These are phyloP conservation scores for Phytophthora kernoviae DNA, from an alignment of 352 stramenopile genomes.

Conservation along the genomic window DNA sequence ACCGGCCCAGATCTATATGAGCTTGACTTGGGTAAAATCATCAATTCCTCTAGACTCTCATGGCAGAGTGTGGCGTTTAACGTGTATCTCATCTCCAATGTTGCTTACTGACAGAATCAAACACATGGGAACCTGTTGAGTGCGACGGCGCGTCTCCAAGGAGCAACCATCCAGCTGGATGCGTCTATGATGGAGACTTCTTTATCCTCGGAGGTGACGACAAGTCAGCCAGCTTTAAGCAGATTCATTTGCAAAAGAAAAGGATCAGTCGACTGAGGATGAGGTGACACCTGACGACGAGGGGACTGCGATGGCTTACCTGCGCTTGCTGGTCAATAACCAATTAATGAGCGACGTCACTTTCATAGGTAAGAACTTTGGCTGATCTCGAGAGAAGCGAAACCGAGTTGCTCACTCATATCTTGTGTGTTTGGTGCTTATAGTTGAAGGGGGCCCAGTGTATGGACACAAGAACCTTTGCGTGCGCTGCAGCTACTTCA, in stretches of 20 bases:
- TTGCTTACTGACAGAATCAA: conserved; percentile 47
- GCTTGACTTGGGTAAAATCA: conserved; percentile 74
- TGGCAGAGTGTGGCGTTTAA: background rate
- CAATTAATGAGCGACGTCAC: conserved; percentile 87
- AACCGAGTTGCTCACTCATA: background rate
- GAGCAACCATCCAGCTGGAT: conserved; percentile 93
- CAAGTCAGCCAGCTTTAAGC: conserved; percentile 91
- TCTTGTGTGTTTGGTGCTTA: conserved; percentile 1
- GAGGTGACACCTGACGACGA: conserved; percentile 31
- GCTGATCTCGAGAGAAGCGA: no score
- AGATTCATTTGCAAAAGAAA: conserved; percentile 87
- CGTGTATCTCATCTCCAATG: conserved; percentile 7
- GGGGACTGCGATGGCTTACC: conserved; percentile 69
- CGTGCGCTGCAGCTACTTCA: conserved; percentile 95
- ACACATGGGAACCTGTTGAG: conserved; percentile 63
- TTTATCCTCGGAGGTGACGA: conserved; percentile 96
- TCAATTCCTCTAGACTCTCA: no score
- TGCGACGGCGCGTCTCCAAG: conserved; percentile 70
- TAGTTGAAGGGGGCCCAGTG: conserved; percentile 84
- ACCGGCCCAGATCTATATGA: conserved; percentile 96
- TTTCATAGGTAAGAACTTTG: conserved; percentile 60
- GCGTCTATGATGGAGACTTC: conserved; percentile 90
- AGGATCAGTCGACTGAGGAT: conserved; percentile 56
- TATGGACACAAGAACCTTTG: conserved; percentile 92
- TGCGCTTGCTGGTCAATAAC: conserved; percentile 80